Evolutionary conservation across 2,329 filamentous ascomycete genomes (phyloP).

Genomic region (Ophiostoma ips): DNA sequence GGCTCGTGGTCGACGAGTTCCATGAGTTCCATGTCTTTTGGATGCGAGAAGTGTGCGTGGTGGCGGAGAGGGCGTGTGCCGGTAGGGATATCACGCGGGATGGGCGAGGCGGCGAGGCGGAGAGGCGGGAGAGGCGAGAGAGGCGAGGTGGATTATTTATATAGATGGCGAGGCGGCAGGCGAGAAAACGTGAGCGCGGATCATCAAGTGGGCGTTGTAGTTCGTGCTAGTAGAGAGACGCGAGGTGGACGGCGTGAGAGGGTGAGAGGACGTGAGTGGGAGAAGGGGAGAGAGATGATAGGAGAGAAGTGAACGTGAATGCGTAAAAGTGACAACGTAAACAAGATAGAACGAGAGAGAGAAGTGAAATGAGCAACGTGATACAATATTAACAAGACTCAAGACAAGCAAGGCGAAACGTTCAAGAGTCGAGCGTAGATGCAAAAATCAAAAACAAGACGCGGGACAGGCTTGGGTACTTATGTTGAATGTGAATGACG

Average conservation of each 20-base stretch:
- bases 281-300: too few species aligned
- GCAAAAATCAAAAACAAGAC: background rate
- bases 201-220: too few species aligned
- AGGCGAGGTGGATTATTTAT: background rate
- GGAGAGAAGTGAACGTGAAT: too few species aligned
- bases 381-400: background rate
- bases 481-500: slow-evolving; percentile 2
- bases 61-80: background rate
- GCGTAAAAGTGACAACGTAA: background rate
- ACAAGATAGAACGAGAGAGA: background rate
- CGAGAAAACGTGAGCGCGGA: background rate
- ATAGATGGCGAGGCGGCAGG: background rate
- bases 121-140: too few species aligned
- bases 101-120: too few species aligned
- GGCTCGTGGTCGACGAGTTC: slow-evolving; percentile 52
- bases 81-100: too few species aligned
- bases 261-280: too few species aligned
- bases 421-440: too few species aligned
- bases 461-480: background rate
- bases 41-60: background rate
- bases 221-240: too few species aligned
- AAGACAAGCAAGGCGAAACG: background rate
- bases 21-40: slow-evolving; percentile 44
- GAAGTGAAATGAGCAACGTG: background rate
- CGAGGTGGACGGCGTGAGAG: too few species aligned